Conservation (phyloP, 495 filamentous ascomycete species). For the Cenococcum geophilum region DNA sequence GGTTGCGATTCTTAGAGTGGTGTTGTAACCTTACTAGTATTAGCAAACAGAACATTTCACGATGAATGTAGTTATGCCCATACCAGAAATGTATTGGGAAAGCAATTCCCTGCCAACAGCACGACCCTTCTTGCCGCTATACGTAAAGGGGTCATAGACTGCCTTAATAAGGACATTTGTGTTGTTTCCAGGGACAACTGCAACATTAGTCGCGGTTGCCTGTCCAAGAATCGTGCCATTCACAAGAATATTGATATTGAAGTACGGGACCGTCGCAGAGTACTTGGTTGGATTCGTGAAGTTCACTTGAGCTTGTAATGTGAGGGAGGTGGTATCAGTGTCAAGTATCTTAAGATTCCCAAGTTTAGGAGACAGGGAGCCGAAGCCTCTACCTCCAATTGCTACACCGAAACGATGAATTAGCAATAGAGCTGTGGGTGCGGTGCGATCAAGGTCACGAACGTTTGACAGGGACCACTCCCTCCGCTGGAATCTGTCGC, state of each 20-base stretch:
- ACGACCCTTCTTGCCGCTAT: constrained; percentile 54
- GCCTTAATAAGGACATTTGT: constrained; percentile 61
- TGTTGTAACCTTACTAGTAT: constrained; percentile 57
- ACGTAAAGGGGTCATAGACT: constrained; percentile 61
- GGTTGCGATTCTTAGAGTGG: constrained; percentile 62
- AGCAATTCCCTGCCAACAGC: constrained; percentile 63
- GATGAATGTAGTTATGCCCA: constrained; percentile 11
- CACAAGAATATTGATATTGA: constrained; percentile 66
- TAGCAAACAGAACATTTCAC: not conserved
- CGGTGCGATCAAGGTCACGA: constrained; percentile 22
- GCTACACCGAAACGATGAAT: constrained; percentile 34
- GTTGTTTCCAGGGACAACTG: constrained; percentile 63
- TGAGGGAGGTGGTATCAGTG: constrained; percentile 62
- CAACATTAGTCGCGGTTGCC: constrained; percentile 54
- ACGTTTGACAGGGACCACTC: constrained; percentile 79
- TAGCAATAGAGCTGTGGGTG: constrained; percentile 30
- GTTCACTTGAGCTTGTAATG: constrained; percentile 62
- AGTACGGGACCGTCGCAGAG: constrained; percentile 68
- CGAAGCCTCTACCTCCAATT: constrained; percentile 44
- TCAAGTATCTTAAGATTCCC: constrained; percentile 59
- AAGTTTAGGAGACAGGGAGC: constrained; percentile 54
- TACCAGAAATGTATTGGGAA: constrained; percentile 82
- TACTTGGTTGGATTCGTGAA: constrained; percentile 88
- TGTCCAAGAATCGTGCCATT: constrained; percentile 73
- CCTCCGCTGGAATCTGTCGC: constrained; percentile 76